Base-by-base conservation (phyloP, 1,139 yeast species). In the Lizanozyma gosingica region DNA sequence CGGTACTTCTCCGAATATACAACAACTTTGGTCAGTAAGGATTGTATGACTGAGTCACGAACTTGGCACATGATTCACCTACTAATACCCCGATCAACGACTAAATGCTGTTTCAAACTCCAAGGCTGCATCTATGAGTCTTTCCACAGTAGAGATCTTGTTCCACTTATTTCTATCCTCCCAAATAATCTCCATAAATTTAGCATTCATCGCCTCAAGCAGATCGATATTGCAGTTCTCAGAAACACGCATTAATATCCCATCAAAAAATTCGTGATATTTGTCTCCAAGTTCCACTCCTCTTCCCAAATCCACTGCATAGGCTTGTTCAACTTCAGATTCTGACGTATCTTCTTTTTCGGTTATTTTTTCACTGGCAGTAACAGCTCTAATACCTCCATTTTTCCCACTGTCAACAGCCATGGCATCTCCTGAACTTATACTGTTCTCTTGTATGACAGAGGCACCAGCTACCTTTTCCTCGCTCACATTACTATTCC, bases 161-260 rank as follows among this genome's bases (percentile, higher is more conserved):
- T 88, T 78, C 86, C 95, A 81, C 4, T 62, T 57, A 39, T 67
- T 60, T 41, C 95, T 70, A 47, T 77, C 76, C 9, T 66, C 62
- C 96, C 97, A 92, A 2, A 85, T 71, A 14, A 80, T 67, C 40
- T 84, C 92, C 66, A 85, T 78, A 38, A 88, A 57, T 37, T 72
- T 68, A 3, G 97, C 80, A 66, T 83, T 82, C 14, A 82, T 60
- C 38, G 76, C 76, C 59, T 92, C 97, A 34, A 92, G 65, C 44
- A 72, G 67, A 43, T 85, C 94, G n/a, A 92, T 69, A 3, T 78
- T 74, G 46, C 67, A 70, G 16, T 66, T 67, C 14, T 62, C 66
- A 0, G 94, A 76, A 17, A 56, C 47, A 15, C 55, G 57, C 11
- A 63, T 55, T 40, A 71, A 47, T 6, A 50, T 39, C 6, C 42